phyloP scores from a whole-genome alignment of 768 basidiomycete species.

The Collybia nuda region DNA sequence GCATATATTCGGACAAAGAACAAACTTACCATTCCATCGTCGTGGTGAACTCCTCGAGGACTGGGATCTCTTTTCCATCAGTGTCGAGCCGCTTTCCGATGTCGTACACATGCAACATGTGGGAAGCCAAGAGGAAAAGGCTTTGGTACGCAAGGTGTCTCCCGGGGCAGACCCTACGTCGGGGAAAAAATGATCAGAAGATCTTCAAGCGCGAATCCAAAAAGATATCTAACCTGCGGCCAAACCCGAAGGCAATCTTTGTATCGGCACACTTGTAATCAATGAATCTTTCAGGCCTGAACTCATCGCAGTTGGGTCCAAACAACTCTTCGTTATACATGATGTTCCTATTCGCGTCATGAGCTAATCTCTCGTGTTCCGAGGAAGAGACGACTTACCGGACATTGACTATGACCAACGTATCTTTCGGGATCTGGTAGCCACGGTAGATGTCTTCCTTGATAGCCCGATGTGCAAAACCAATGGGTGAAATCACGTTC shows the following conservation, averaged over 20 bases:
- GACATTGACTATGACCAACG: background rate
- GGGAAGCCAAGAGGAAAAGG: background rate
- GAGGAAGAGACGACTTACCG: too few species aligned
- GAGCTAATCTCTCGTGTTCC: too few species aligned
- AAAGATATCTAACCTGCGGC: background rate
- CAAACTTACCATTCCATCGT: too few species aligned
- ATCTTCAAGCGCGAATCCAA: background rate
- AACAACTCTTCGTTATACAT: background rate
- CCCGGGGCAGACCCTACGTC: background rate
- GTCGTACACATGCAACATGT: background rate
- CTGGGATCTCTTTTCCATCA: background rate
- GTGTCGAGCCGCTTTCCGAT: background rate
- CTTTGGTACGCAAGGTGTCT: background rate
- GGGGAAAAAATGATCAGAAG: background rate
- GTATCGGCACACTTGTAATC: background rate
- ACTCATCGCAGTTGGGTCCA: background rate
- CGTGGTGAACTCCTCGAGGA: too few species aligned
- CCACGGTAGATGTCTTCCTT: constrained; percentile 4
- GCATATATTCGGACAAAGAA: too few species aligned
- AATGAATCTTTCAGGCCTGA: background rate
- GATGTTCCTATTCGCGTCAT: too few species aligned
- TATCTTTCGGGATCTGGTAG: constrained; percentile 2
- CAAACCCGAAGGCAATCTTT: background rate
- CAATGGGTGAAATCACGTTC: constrained; percentile 40
- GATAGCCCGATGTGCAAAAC: constrained; percentile 1